Conservation (phyloP, 768 basidiomycete genomes). For the Leccinellum albellum region DNA sequence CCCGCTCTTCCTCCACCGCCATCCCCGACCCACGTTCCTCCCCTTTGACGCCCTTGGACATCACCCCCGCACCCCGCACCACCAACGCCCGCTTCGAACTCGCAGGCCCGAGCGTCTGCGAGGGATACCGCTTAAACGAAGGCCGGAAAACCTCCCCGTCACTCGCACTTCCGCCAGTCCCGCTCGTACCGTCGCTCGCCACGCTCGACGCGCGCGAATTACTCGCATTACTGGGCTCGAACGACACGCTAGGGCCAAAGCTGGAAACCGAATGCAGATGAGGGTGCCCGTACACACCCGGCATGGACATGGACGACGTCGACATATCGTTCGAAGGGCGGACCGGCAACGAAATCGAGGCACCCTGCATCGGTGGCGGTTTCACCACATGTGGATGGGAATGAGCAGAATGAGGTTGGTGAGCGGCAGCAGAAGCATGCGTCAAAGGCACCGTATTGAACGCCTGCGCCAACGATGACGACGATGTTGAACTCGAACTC, state of each 20-base stretch:
- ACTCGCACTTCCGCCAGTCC: slow-evolving; percentile 29
- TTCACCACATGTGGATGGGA: slow-evolving; percentile 11
- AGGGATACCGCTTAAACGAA: slow-evolving; percentile 69
- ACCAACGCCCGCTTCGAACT: slow-evolving; percentile 52
- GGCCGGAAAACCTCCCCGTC: slow-evolving; percentile 43
- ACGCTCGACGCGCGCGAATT: slow-evolving; percentile 32
- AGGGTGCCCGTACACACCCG: neutral
- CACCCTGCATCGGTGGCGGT: slow-evolving; percentile 25
- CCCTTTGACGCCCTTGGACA: slow-evolving; percentile 13
- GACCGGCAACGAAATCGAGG: slow-evolving; percentile 34
- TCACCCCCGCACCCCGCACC: slow-evolving; percentile 16
- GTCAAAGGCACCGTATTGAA: slow-evolving; percentile 30
- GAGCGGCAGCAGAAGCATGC: neutral
- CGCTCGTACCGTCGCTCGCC: slow-evolving; percentile 28
- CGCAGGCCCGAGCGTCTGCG: slow-evolving; percentile 64
- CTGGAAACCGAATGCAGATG: slow-evolving; percentile 2
- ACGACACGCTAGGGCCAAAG: slow-evolving; percentile 10
- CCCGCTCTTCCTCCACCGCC: neutral
- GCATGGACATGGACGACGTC: slow-evolving; percentile 10
- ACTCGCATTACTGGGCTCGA: slow-evolving; percentile 11
- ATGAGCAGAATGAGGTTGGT: neutral
- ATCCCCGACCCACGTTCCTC: neutral
- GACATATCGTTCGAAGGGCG: slow-evolving; percentile 8
- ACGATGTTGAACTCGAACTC: slow-evolving; percentile 35
- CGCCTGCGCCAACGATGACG: slow-evolving; percentile 40